Evolutionary conservation across 2,329 filamentous ascomycete species (phyloP).

Genomic region (Penicillium sp.): DNA sequence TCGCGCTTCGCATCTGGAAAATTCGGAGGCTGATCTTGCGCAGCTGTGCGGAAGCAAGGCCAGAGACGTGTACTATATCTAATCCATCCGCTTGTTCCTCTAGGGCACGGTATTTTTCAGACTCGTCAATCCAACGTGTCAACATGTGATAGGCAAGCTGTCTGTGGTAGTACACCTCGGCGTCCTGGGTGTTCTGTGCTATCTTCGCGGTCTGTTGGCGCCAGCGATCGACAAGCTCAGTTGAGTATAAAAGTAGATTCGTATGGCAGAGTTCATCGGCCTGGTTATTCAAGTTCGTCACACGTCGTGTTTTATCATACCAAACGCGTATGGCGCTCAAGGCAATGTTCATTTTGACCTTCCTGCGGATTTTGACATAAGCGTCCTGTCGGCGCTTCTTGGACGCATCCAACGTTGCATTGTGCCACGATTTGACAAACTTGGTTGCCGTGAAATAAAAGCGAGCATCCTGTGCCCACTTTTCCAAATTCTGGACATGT

Average conservation of each 20-base stretch:
- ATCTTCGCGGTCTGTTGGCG: slow-evolving; percentile 35
- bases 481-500: slow-evolving; percentile 46
- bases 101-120: slow-evolving; percentile 30
- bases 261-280: slow-evolving; percentile 34
- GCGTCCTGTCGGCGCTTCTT: slow-evolving; percentile 53
- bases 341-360: slow-evolving; percentile 53
- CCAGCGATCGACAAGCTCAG: slow-evolving; percentile 41
- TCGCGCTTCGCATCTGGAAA: slow-evolving; percentile 51
- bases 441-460: slow-evolving; percentile 54
- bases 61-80: slow-evolving; percentile 44
- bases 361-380: slow-evolving; percentile 52
- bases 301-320: slow-evolving; percentile 29
- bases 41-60: slow-evolving; percentile 45
- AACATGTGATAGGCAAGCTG: slow-evolving; percentile 37
- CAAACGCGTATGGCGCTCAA: slow-evolving; percentile 38
- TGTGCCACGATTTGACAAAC: slow-evolving; percentile 50
- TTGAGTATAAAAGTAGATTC: slow-evolving; percentile 31
- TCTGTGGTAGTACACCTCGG: slow-evolving; percentile 35
- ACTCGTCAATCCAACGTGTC: slow-evolving; percentile 33
- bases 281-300: slow-evolving; percentile 37
- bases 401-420: slow-evolving; percentile 47
- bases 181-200: slow-evolving; percentile 32
- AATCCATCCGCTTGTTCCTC: slow-evolving; percentile 45
- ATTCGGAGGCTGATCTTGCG: slow-evolving; percentile 56
- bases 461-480: slow-evolving; percentile 52